These are phyloP conservation scores for Artemisia tridentata DNA, from an alignment of 129 eudicot species.

Conservation along the genomic window DNA sequence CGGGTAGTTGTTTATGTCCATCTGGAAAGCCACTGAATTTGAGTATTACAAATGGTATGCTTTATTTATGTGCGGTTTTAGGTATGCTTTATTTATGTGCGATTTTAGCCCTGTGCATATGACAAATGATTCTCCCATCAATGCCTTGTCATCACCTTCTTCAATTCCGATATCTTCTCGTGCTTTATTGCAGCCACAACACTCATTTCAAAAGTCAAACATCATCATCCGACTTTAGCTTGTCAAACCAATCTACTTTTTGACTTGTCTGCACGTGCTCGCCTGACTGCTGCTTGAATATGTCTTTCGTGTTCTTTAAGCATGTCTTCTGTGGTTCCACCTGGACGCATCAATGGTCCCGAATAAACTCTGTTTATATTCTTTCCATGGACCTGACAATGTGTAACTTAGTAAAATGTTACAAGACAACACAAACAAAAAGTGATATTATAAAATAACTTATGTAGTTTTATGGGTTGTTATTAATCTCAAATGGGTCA, in stretches of 20 bases:
- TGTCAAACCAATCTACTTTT: slow-evolving; percentile 30
- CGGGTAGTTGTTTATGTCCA: slow-evolving; percentile 8
- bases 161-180: not conserved
- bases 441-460: no score
- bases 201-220: slow-evolving; percentile 16
- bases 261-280: slow-evolving; percentile 55
- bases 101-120: slow-evolving; percentile 18
- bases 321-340: slow-evolving; percentile 82
- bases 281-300: slow-evolving; percentile 77
- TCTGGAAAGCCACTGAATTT: slow-evolving; percentile 19
- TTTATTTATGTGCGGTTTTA: not conserved
- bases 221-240: slow-evolving; percentile 9
- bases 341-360: slow-evolving; percentile 73
- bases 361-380: slow-evolving; percentile 65
- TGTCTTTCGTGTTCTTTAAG: slow-evolving; percentile 79
- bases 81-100: slow-evolving; percentile 23
- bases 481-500: not conserved
- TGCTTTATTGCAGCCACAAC: slow-evolving; percentile 24
- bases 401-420: slow-evolving; percentile 8
- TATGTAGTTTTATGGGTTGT: no score
- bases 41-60: slow-evolving; percentile 5
- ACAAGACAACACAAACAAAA: not conserved
- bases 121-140: slow-evolving; percentile 8
- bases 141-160: slow-evolving; percentile 15
- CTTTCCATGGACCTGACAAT: slow-evolving; percentile 48